Evolutionary conservation across 148 eudicot species (phyloP).

Genomic region (Chenopodium suecicum): DNA sequence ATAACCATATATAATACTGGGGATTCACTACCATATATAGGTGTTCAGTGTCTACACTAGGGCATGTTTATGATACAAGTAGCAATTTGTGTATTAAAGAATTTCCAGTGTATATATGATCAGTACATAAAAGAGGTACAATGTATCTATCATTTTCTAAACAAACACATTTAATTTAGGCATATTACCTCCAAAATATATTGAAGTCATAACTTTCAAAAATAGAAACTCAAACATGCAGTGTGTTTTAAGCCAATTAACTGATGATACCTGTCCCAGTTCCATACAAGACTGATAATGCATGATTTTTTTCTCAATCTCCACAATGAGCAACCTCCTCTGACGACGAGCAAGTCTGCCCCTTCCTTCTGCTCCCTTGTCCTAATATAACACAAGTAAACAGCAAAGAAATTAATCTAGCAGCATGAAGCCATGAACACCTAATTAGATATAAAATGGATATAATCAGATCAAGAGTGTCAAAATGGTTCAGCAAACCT

Average conservation of each 20-base stretch:
- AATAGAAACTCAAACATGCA: background rate
- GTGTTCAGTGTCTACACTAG: background rate
- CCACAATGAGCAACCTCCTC: constrained; percentile 81
- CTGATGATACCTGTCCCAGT: constrained; percentile 60
- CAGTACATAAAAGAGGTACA: background rate
- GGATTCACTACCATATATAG: background rate
- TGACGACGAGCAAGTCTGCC: constrained; percentile 92
- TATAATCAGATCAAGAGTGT: background rate
- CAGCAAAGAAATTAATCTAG: background rate
- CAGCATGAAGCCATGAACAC: background rate
- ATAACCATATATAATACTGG: background rate
- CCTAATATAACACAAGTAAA: constrained; percentile 40
- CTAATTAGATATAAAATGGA: background rate
- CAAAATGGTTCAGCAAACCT: background rate
- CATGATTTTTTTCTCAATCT: constrained; percentile 85
- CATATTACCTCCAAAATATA: background rate
- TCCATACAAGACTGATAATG: constrained; percentile 70
- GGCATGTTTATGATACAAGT: background rate
- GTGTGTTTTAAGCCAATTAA: background rate
- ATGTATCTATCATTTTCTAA: background rate
- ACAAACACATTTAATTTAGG: background rate
- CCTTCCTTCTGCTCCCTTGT: constrained; percentile 88
- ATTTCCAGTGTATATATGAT: background rate
- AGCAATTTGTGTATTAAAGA: background rate
- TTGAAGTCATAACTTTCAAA: background rate